Evolutionary conservation across 352 stramenopile genomes (phyloP), one percentile per base, ranked within the genome.

Genomic region (Pythium oligandrum): DNA sequence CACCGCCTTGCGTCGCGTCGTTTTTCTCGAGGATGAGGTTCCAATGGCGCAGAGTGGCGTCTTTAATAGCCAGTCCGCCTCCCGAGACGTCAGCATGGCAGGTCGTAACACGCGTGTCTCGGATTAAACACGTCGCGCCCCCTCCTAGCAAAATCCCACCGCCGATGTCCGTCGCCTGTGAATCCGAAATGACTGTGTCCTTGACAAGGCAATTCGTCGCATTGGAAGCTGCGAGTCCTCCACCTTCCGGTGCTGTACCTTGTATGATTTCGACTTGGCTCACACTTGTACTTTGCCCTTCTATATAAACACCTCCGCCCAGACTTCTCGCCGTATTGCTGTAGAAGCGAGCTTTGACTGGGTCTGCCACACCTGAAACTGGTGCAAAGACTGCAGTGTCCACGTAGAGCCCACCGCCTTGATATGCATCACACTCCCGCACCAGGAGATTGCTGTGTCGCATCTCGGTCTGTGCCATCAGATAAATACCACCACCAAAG

Each of bases 11-110:
- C 17, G 17, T 26, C 1, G 54, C 60, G 42, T 3, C 4, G 34
- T 68, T 68, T 17, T 57, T 33, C 4, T 59, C 47, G 46, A 68
- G 33, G 6, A 49, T 6, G 5, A 68, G 5, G 0, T 48, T 40
- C 1, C 40, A 45, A 26, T 68, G 60, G 1, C 12, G 5, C 1
- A 68, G 12, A 31, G 38, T 12, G 38, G 50, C 60, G 26, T 63
- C 36, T 12, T 51, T 38, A 1, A 68, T 48, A 1, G 44, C 51
- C 4, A 68, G 44, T 0, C 61, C 61, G 1, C 61, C 61, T 1
- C 61, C 61, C 3, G 40, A 45, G 5, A 46, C 10, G 0, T 2
- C 17, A 6, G 55, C 61, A 31, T 6, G 3, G 26, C 61, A 64
- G 8, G 38, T 46, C 6, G 17, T 12, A 35, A 68, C 40, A 5